Conservation (phyloP, 345 rosid species). For the Citrus sp. region DNA sequence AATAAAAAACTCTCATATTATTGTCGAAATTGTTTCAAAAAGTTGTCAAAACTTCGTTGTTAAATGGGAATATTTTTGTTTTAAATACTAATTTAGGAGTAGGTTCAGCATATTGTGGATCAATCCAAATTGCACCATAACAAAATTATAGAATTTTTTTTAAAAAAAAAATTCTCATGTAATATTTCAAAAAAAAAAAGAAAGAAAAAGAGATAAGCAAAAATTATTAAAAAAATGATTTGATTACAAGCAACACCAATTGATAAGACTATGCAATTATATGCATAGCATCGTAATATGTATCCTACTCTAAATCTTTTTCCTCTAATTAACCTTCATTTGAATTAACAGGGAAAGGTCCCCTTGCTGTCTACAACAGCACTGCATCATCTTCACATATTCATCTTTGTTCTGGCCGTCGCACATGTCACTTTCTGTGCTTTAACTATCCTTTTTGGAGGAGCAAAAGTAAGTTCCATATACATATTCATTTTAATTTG, state of each 20-base stretch:
- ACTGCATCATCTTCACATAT: conserved; percentile 77
- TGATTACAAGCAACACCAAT: neutral
- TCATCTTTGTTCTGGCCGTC: conserved; percentile 77
- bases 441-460: conserved; percentile 73
- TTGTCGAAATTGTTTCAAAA: too few species aligned
- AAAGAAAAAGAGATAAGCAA: too few species aligned
- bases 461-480: conserved; percentile 48
- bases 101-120: too few species aligned
- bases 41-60: too few species aligned
- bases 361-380: conserved; percentile 62
- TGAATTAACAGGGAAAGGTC: conserved; percentile 52
- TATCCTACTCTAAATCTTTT: neutral
- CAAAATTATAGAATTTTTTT: too few species aligned
- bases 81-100: too few species aligned
- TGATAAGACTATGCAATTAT: neutral
- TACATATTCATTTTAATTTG: neutral
- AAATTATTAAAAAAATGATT: too few species aligned
- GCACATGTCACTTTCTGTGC: conserved; percentile 71
- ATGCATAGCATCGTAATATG: neutral
- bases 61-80: too few species aligned
- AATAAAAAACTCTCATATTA: too few species aligned
- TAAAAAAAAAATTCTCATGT: too few species aligned
- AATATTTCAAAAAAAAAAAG: too few species aligned
- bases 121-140: too few species aligned
- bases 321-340: neutral